These are phyloP conservation scores for Candida labiduridarum DNA, from an alignment of 1,139 yeast species.

Conservation along the genomic window DNA sequence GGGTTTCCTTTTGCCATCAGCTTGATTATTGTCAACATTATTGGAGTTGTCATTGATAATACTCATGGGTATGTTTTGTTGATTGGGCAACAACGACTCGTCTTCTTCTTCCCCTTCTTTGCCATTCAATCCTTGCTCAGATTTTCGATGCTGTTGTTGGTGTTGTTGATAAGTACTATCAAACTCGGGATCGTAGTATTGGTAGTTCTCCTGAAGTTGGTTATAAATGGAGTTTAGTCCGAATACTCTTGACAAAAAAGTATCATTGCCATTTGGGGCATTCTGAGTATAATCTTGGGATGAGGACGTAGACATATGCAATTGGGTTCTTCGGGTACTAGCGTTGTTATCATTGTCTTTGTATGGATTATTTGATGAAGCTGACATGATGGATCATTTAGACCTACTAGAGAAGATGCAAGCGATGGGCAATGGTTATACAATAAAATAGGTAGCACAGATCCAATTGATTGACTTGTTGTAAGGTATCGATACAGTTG, in stretches of 20 bases:
- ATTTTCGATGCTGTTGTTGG: conserved; percentile 6
- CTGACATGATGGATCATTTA: neutral
- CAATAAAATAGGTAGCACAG: neutral
- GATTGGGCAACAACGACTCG: conserved; percentile 8
- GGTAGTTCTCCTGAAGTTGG: conserved; percentile 43
- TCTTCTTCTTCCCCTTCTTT: conserved; percentile 13
- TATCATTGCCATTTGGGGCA: conserved; percentile 31
- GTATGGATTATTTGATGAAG: conserved; percentile 7
- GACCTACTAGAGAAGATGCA: neutral
- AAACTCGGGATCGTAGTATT: conserved; percentile 41
- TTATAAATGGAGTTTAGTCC: conserved; percentile 54
- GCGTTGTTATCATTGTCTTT: neutral
- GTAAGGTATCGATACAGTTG: neutral
- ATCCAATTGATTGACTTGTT: neutral
- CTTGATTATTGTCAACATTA: neutral
- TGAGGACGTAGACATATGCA: neutral
- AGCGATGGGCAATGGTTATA: neutral
- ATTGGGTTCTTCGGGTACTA: neutral
- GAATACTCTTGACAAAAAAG: conserved; percentile 59
- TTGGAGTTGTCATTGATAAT: neutral
- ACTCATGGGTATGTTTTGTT: conserved; percentile 2
- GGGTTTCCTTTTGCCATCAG: neutral
- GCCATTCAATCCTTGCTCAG: neutral
- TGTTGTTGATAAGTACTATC: conserved; percentile 20
- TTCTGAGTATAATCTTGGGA: neutral